phyloP scores from a whole-genome alignment of 768 basidiomycete genomes.

The Lentinula aciculospora region DNA sequence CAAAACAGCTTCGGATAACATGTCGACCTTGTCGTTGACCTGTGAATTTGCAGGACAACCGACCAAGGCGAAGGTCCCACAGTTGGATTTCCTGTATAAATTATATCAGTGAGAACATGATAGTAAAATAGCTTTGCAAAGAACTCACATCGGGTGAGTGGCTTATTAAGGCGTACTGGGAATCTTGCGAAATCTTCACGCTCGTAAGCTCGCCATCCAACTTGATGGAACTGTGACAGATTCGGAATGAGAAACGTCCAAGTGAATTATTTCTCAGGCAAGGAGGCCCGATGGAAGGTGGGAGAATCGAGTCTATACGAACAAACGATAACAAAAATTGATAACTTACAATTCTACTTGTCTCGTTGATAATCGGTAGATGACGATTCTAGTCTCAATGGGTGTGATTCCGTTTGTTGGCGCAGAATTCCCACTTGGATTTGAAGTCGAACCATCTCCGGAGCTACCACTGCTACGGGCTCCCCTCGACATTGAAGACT shows the following conservation, averaged over 20 bases:
- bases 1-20: slow-evolving; percentile 92
- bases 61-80: slow-evolving; percentile 71
- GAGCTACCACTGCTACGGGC: slow-evolving; percentile 18
- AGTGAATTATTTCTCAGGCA: slow-evolving; percentile 4
- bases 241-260: slow-evolving; percentile 9
- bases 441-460: slow-evolving; percentile 27
- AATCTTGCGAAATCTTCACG: slow-evolving; percentile 81
- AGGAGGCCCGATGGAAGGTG: not conserved
- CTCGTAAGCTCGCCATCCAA: slow-evolving; percentile 83
- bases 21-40: slow-evolving; percentile 83
- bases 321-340: slow-evolving; percentile 6
- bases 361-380: slow-evolving; percentile 71
- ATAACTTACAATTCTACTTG: slow-evolving; percentile 61
- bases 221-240: slow-evolving; percentile 46
- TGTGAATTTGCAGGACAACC: slow-evolving; percentile 72
- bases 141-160: slow-evolving; percentile 77
- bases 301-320: not conserved
- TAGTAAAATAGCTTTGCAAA: not conserved
- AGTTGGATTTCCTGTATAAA: slow-evolving; percentile 76
- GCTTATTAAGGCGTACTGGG: slow-evolving; percentile 81
- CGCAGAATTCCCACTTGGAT: slow-evolving; percentile 26
- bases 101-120: slow-evolving; percentile 11
- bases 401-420: slow-evolving; percentile 2
- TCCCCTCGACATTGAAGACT: slow-evolving; percentile 13
- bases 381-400: slow-evolving; percentile 51